Evolutionary conservation across 768 basidiomycete genomes (phyloP), one percentile per base, ranked within the genome.

Genomic region (Sistotremastrum suecicum): DNA sequence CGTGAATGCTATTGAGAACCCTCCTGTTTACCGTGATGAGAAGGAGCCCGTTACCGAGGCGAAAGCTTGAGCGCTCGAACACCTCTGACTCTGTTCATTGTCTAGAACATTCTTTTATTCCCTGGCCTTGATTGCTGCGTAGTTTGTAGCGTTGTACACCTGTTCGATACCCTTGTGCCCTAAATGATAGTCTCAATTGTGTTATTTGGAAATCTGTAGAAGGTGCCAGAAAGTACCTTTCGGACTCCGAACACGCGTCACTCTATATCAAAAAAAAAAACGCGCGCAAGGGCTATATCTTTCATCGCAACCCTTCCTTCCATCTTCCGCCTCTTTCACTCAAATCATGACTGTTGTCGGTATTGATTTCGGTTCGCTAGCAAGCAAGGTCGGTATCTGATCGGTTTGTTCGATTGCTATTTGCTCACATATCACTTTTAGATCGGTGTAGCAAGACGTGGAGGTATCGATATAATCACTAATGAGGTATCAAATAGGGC

Each of bases 401-500:
- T 31, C 32, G 42, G 43, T 47, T 44, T 43, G 41, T 33, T 53
- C 38, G 10, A 48, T 39, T 47, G 37, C 37, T 12, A 29, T 30
- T 45, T 28, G 46, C 44, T 43, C 51, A 45, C 46, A 52, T 50
- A 32, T 50, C 43, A 34, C 38, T 41, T 60, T 6, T 53, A 87
- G 88, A 91, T 97, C 61, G 91, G 91, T 69, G 91, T 94, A 52
- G 91, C 91, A 12, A 76, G 91, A 66, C 83, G 87, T 66, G 76
- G 88, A 59, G 94, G 94, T 54, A 94, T 99, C 69, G 94, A 99
- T 74, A 91, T 99, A 65, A 94, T 99, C 69, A 71, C 79, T 50
- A 99, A 99, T 64, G 94, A 99, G 63, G 90, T 92, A 50, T 97
- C 92, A 10, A 97, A 97, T 72, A 84, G 95, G 46, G 76, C 82